phyloP scores from a whole-genome alignment of 306 rosid genomes.

The Citrullus colocynthis region DNA sequence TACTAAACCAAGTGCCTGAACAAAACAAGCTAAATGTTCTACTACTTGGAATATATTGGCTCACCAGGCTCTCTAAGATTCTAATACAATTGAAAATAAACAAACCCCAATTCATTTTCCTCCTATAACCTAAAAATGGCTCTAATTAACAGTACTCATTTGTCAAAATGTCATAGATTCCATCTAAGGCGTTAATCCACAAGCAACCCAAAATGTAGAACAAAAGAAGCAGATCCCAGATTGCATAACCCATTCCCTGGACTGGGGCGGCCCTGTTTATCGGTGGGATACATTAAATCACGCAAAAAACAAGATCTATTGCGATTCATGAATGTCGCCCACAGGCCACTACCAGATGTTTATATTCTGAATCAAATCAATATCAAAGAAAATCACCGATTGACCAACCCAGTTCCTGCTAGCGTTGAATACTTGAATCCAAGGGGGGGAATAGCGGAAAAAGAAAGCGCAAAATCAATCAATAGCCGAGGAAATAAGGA shows the following conservation, averaged over 20 bases:
- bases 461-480: neutral
- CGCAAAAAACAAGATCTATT: neutral
- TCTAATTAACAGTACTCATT: neutral
- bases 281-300: neutral
- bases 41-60: neutral
- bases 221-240: neutral
- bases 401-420: neutral
- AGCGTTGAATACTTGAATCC: neutral
- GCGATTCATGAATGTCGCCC: neutral
- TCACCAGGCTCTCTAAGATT: neutral
- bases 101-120: neutral
- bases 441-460: neutral
- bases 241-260: neutral
- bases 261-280: neutral
- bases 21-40: neutral
- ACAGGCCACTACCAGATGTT: neutral
- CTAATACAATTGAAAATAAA: neutral
- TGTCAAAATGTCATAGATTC: neutral
- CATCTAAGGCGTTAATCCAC: neutral
- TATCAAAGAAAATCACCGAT: neutral
- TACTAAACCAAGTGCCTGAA: constrained; percentile 27
- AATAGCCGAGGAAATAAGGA: neutral
- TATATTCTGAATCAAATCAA: neutral
- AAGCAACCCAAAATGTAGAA: neutral
- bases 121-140: neutral